These are phyloP conservation scores for Prototheca wickerhamii DNA, from an alignment of 163 green algal genomes.

Conservation along the genomic window DNA sequence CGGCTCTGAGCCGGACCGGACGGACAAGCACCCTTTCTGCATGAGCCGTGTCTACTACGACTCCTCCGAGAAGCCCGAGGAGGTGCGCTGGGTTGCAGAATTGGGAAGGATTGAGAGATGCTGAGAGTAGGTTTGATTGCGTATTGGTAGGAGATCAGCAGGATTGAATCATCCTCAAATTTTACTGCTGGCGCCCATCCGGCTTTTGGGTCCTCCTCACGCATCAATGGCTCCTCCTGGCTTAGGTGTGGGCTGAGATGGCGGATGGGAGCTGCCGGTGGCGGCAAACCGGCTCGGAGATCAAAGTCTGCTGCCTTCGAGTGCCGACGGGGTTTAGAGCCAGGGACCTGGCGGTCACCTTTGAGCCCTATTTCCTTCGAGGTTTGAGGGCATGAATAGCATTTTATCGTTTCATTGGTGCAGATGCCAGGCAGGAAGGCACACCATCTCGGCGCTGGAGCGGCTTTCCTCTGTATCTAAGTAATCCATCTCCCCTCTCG, in stretches of 20 bases:
- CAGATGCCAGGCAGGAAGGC: neutral
- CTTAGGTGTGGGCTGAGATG: slow-evolving; percentile 44
- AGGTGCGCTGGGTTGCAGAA: too few relatives aligned
- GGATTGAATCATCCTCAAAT: too few relatives aligned
- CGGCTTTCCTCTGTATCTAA: neutral
- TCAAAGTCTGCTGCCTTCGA: slow-evolving; percentile 40
- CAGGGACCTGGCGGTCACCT: slow-evolving; percentile 34
- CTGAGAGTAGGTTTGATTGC: too few relatives aligned
- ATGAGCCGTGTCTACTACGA: slow-evolving; percentile 59
- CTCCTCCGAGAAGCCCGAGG: slow-evolving; percentile 25
- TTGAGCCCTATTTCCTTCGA: slow-evolving; percentile 37
- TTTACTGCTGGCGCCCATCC: too few relatives aligned
- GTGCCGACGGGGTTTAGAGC: slow-evolving; percentile 30
- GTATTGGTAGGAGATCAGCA: too few relatives aligned
- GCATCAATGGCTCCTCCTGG: neutral
- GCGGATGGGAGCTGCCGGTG: slow-evolving; percentile 50
- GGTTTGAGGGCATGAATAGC: too few relatives aligned
- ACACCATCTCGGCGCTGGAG: neutral
- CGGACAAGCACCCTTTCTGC: slow-evolving; percentile 63
- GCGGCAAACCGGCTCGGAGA: slow-evolving; percentile 48
- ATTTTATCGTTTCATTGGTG: too few relatives aligned
- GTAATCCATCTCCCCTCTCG: neutral
- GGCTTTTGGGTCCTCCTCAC: neutral
- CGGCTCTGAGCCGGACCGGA: slow-evolving; percentile 41
- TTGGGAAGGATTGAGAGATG: too few relatives aligned